These are phyloP conservation scores for Nigrograna mackinnonii DNA, from an alignment of 2,329 filamentous ascomycete genomes.

Conservation along the genomic window DNA sequence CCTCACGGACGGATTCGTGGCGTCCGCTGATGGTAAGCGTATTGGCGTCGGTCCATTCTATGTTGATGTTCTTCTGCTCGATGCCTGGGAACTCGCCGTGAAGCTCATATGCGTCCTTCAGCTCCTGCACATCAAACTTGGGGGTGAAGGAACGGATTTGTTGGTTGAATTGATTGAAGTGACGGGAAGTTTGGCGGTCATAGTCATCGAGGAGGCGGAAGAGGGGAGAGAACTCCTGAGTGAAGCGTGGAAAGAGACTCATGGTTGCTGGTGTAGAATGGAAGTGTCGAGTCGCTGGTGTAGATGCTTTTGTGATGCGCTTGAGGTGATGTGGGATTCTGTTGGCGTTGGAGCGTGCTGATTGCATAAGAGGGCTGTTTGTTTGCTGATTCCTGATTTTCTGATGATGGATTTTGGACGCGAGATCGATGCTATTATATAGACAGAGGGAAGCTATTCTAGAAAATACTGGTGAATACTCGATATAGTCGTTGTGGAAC, in stretches of 20 bases:
- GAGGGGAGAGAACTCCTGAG: constrained; percentile 46
- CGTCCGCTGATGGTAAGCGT: constrained; percentile 73
- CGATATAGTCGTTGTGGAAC: background rate
- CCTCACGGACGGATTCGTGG: constrained; percentile 65
- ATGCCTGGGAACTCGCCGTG: constrained; percentile 80
- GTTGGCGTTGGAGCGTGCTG: constrained; percentile 35
- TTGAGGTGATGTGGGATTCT: constrained; percentile 33
- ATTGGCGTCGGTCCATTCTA: constrained; percentile 78
- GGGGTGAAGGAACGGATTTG: constrained; percentile 66
- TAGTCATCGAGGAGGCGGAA: constrained; percentile 55
- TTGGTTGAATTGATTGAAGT: constrained; percentile 26
- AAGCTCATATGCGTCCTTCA: constrained; percentile 70
- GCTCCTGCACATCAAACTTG: constrained; percentile 78
- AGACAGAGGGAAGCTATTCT: constrained; percentile 21
- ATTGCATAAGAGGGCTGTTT: constrained; percentile 37
- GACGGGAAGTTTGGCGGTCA: constrained; percentile 38
- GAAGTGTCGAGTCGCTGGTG: constrained; percentile 18
- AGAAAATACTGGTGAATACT: constrained; percentile 25
- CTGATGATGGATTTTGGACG: constrained; percentile 23
- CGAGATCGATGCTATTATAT: constrained; percentile 27
- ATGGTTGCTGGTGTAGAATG: constrained; percentile 32
- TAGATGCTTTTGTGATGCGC: constrained; percentile 30
- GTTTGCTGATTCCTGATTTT: constrained; percentile 20
- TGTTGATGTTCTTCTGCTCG: constrained; percentile 71
- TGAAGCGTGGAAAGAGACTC: constrained; percentile 48